Evolutionary conservation across 2,329 filamentous ascomycete species (phyloP).

Genomic region (Metarhizium robertsii): DNA sequence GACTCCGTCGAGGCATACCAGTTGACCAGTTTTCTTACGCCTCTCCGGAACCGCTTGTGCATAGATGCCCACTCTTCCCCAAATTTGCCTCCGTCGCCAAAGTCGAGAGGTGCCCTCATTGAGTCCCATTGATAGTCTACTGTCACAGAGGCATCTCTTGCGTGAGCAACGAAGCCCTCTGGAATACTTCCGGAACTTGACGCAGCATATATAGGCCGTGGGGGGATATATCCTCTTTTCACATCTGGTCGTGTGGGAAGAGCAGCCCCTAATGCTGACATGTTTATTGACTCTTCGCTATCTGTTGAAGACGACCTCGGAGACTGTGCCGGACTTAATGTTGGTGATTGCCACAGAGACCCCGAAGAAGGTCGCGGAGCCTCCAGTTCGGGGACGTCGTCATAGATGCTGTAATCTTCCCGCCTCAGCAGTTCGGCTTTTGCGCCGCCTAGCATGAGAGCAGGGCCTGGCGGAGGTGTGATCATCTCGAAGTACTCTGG

Average conservation of each 20-base stretch:
- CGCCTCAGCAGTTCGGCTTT: constrained; percentile 78
- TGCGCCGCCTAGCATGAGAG: constrained; percentile 78
- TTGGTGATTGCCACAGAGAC: constrained; percentile 25
- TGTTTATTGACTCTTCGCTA: constrained; percentile 15
- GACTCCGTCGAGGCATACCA: constrained; percentile 63
- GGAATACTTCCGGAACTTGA: constrained; percentile 76
- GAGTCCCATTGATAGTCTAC: constrained; percentile 98
- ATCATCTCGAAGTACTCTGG: constrained; percentile 91
- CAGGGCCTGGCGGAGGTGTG: constrained; percentile 75
- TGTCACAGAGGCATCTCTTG: constrained; percentile 72
- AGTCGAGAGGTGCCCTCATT: constrained; percentile 65
- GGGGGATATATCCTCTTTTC: constrained; percentile 56
- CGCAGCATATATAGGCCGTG: constrained; percentile 73
- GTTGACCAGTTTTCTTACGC: constrained; percentile 66
- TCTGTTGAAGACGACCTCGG: constrained; percentile 15
- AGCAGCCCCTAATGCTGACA: constrained; percentile 24
- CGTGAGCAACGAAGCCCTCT: constrained; percentile 79
- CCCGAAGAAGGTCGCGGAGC: constrained; percentile 14
- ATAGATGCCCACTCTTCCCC: constrained; percentile 95
- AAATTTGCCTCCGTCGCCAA: constrained; percentile 80
- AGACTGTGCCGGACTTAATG: constrained; percentile 14
- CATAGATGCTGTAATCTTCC: constrained; percentile 53
- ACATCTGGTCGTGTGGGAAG: constrained; percentile 19
- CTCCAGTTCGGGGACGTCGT: constrained; percentile 14
- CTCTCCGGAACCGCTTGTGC: constrained; percentile 81